Conservation (phyloP, 139 green algal genomes). For the Chlamydomonas sp. region DNA sequence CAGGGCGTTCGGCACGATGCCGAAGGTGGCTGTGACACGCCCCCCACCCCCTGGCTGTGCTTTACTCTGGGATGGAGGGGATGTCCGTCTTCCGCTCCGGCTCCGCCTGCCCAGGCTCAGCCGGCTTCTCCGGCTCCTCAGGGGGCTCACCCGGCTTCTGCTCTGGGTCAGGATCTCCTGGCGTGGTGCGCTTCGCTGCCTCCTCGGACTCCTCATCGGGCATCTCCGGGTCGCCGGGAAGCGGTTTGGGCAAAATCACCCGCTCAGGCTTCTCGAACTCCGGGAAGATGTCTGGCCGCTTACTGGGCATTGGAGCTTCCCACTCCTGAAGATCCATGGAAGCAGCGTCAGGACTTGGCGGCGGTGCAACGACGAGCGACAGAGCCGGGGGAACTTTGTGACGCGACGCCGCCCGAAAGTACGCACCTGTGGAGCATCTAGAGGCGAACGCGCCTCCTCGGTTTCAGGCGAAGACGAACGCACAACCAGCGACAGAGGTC, state of each 20-base stretch:
- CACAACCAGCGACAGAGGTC: conserved; percentile 30
- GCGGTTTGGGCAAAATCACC: conserved; percentile 75
- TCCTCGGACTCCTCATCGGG: conserved; percentile 93
- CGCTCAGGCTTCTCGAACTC: conserved; percentile 94
- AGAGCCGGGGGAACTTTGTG: background rate
- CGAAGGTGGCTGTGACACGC: too few relatives aligned
- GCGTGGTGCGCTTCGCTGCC: conserved; percentile 73
- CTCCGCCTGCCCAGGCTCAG: conserved; percentile 55
- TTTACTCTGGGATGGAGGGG: conserved; percentile 53
- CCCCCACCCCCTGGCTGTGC: too few relatives aligned
- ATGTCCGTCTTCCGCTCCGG: conserved; percentile 58
- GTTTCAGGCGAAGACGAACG: conserved; percentile 81
- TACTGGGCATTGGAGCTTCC: conserved; percentile 89
- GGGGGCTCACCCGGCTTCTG: conserved; percentile 78
- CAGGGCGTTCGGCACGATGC: too few relatives aligned
- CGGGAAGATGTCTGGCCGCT: conserved; percentile 90
- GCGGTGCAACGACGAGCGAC: background rate
- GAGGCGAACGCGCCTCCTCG: conserved; percentile 84
- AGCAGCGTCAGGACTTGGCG: background rate
- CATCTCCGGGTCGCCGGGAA: conserved; percentile 90
- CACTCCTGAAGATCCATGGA: conserved; percentile 79
- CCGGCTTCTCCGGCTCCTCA: conserved; percentile 67
- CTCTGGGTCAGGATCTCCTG: conserved; percentile 71
- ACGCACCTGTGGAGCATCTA: conserved; percentile 84
- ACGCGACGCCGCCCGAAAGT: background rate